Evolutionary conservation across 495 filamentous ascomycete genomes (phyloP).

Genomic region (Pseudoneurospora amorphoporcata): DNA sequence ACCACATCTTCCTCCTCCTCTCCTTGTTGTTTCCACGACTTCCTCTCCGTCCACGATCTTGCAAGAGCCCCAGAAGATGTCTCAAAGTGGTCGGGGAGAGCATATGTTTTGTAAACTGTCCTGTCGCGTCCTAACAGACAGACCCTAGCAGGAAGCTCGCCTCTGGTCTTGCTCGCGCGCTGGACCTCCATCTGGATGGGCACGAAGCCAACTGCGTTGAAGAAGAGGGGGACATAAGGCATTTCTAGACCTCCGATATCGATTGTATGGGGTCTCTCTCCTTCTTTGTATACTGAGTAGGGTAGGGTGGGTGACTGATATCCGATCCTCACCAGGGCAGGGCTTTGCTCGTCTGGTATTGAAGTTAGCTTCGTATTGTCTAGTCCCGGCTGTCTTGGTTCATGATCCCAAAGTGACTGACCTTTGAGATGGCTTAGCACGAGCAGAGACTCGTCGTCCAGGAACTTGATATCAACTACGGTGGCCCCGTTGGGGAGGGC

Average conservation of each 20-base stretch:
- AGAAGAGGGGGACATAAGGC: conserved; percentile 13
- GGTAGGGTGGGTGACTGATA: conserved; percentile 7
- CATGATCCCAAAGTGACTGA: conserved; percentile 1
- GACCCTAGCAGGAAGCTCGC: conserved; percentile 29
- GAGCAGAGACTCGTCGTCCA: conserved; percentile 32
- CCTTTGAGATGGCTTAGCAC: conserved; percentile 33
- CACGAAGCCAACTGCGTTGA: conserved; percentile 25
- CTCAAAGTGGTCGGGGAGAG: conserved; percentile 22
- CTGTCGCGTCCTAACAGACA: conserved; percentile 36
- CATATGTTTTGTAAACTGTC: conserved; percentile 32
- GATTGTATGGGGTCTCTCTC: not conserved
- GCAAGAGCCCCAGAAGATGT: not conserved
- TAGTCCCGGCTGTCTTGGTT: not conserved
- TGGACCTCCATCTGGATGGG: conserved; percentile 40
- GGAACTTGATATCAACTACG: conserved; percentile 41
- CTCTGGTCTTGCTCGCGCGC: conserved; percentile 21
- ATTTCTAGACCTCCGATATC: not conserved
- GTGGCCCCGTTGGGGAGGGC: conserved; percentile 26
- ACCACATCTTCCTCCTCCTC: not conserved
- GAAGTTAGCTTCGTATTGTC: not conserved
- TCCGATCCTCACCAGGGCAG: conserved; percentile 5
- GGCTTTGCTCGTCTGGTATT: conserved; percentile 11
- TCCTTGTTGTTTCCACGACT: not conserved
- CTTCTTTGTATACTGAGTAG: conserved; percentile 5
- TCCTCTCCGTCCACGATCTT: not conserved